Evolutionary conservation across 2,329 filamentous ascomycete genomes (phyloP), one percentile per base, ranked within the genome.

Genomic region (Colletotrichum viniferum): DNA sequence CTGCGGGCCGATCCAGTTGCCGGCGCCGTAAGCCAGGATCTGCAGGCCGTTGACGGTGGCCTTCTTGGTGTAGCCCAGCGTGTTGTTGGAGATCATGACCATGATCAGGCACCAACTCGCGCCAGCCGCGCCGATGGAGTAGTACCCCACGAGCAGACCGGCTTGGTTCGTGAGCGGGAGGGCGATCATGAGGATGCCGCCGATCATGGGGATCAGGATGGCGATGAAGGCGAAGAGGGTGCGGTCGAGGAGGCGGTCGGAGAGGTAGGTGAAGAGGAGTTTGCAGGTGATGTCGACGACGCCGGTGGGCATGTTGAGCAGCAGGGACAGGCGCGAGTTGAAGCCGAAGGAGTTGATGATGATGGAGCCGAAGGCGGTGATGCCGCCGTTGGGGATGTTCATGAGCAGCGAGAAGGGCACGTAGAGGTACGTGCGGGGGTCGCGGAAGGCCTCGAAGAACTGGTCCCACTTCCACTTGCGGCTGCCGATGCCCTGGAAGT

Each of bases 351-450:
- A 73, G 36, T 76, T 77, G 66, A 78, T 78, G 30, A 79, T 71
- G 56, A 76, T 77, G 30, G 76, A 72, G 18, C 73, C 70, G 36
- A 78, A 79, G 26, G 75, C 68, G 7, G 73, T 78, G 62, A 77
- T 74, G 38, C 79, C 78, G 60, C 79, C 79, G 48, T 77, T 79
- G 24, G 78, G 78, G 16, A 79, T 74, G 64, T 76, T 76, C 36
- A 73, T 76, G 14, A 76, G 69, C 34, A 86, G 80, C 0, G 88
- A 86, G 82, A 89, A 85, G 60, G 89, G 74, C 73, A 89, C 89
- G 4, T 90, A 78, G 32, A 90, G 85, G 86, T 88, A 90, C 0
- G 88, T 89, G 78, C 90, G 90, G 0, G 88, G 88, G 73, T 91
- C 89, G 9, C 78, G 76, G 0, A 86, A 76, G 0, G 87, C 86